These are phyloP conservation scores for Phytophthora pseudosyringae DNA, from an alignment of 352 stramenopile species.

Conservation along the genomic window DNA sequence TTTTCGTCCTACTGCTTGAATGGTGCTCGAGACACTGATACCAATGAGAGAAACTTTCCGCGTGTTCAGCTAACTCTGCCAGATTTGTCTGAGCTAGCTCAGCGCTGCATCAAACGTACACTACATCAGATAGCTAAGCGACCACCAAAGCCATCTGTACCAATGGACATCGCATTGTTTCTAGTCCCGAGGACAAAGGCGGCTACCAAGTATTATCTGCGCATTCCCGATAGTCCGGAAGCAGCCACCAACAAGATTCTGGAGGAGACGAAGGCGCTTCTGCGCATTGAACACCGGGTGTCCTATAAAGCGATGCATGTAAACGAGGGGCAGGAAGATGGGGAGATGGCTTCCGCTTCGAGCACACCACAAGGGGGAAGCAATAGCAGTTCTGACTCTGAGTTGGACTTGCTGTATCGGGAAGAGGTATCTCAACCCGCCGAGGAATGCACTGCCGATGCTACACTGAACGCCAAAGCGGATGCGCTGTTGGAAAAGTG, in stretches of 20 bases:
- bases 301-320: background rate
- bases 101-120: too few relatives aligned
- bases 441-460: background rate
- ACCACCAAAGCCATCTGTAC: background rate
- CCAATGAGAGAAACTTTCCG: too few relatives aligned
- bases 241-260: background rate
- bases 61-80: too few relatives aligned
- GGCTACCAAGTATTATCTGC: slow-evolving; percentile 4
- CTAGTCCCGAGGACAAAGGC: background rate
- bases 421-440: background rate
- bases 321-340: too few relatives aligned
- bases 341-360: background rate
- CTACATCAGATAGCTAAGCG: background rate
- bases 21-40: too few relatives aligned
- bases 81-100: too few relatives aligned
- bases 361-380: background rate
- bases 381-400: slow-evolving; percentile 2
- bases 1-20: too few relatives aligned
- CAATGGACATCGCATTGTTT: slow-evolving; percentile 2
- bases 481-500: background rate
- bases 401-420: background rate
- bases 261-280: background rate
- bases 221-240: background rate
- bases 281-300: slow-evolving; percentile 2
- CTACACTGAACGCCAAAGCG: background rate